These are phyloP conservation scores for Telopea speciosissima DNA, from an alignment of 177 flowering plant genomes.

Conservation along the genomic window DNA sequence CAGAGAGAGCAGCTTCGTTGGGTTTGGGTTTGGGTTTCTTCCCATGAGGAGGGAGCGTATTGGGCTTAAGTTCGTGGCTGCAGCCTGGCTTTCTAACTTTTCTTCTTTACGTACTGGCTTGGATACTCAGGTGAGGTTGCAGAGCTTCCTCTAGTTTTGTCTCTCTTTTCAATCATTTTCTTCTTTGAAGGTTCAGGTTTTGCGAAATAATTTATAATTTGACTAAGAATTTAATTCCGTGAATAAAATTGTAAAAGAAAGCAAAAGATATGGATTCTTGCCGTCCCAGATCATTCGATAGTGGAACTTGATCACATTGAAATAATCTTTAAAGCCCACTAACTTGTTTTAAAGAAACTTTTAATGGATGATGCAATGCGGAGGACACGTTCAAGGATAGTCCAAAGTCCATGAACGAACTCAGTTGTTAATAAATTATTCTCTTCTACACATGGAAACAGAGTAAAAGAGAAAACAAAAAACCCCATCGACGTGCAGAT, in stretches of 20 bases:
- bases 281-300: not conserved
- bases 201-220: too few relatives aligned
- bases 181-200: not conserved
- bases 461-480: too few relatives aligned
- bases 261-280: not conserved
- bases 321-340: not conserved
- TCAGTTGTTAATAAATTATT: too few relatives aligned
- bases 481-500: too few relatives aligned
- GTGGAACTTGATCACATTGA: too few relatives aligned
- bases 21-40: not conserved
- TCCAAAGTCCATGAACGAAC: too few relatives aligned
- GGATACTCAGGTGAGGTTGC: conserved; percentile 42
- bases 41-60: not conserved
- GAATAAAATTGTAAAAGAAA: not conserved
- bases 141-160: not conserved
- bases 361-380: too few relatives aligned
- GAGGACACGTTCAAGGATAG: too few relatives aligned
- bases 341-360: too few relatives aligned
- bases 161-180: not conserved
- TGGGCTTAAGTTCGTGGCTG: conserved; percentile 14
- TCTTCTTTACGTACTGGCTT: conserved; percentile 25
- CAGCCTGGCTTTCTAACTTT: conserved; percentile 25
- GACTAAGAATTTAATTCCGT: too few relatives aligned
- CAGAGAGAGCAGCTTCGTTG: not conserved
- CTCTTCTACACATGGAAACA: too few relatives aligned